Evolutionary conservation across 2,329 filamentous ascomycete species (phyloP).

Genomic region (Ceratocystis albifundus): DNA sequence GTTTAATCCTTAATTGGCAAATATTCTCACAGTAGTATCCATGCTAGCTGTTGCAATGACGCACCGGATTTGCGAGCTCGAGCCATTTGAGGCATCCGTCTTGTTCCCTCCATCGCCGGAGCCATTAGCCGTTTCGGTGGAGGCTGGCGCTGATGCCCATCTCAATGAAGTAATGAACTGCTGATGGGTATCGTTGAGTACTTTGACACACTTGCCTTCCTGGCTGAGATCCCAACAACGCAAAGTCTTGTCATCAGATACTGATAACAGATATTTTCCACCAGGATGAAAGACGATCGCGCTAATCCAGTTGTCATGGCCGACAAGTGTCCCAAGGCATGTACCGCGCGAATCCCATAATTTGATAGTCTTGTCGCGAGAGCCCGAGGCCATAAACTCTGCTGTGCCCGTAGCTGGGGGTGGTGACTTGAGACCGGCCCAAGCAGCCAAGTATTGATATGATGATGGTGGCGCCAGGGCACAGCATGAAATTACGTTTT

Average conservation of each 20-base stretch:
- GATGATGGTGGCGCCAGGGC: conserved; percentile 68
- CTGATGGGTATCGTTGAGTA: conserved; percentile 61
- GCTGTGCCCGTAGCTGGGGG: conserved; percentile 62
- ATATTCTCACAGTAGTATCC: conserved; percentile 66
- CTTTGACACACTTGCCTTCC: conserved; percentile 81
- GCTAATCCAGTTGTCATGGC: conserved; percentile 92
- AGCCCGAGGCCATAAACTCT: conserved; percentile 82
- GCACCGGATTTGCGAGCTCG: conserved; percentile 58
- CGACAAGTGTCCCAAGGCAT: conserved; percentile 69
- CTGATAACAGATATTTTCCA: conserved; percentile 78
- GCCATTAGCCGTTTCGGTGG: conserved; percentile 35
- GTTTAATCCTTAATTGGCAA: conserved; percentile 43
- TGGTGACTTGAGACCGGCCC: conserved; percentile 75
- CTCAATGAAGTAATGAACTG: conserved; percentile 79
- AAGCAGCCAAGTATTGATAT: conserved; percentile 62
- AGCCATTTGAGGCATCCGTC: conserved; percentile 30
- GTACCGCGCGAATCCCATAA: conserved; percentile 81
- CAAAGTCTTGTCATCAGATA: conserved; percentile 81
- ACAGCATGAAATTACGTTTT: conserved; percentile 77
- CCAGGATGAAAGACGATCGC: conserved; percentile 80
- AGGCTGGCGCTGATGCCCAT: conserved; percentile 57
- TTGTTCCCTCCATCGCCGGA: conserved; percentile 35
- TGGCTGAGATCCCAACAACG: conserved; percentile 89
- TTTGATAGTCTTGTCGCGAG: conserved; percentile 79
- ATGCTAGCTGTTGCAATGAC: conserved; percentile 77